Conservation (phyloP, 2,329 filamentous ascomycete genomes). For the Ceratocystis huliohia region DNA sequence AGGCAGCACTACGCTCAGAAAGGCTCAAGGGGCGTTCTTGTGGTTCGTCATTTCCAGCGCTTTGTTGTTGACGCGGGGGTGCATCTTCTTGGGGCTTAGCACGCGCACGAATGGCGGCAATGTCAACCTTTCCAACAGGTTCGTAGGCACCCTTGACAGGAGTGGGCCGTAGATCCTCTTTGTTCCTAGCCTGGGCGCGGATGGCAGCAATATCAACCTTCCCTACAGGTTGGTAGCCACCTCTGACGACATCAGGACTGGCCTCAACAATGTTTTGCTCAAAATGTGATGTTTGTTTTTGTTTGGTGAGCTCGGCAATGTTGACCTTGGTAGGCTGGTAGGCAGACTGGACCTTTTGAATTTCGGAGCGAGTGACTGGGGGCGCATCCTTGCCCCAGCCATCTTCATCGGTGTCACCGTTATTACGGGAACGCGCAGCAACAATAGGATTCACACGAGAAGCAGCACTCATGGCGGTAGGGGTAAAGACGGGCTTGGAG, state of each 20-base stretch:
- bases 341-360: conserved; percentile 84
- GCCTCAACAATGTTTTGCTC: conserved; percentile 33
- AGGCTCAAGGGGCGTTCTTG: conserved; percentile 45
- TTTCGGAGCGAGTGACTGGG: conserved; percentile 69
- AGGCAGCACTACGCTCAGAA: conserved; percentile 64
- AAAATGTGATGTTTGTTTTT: conserved; percentile 33
- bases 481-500: conserved; percentile 85
- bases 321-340: conserved; percentile 96
- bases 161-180: conserved; percentile 65
- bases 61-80: conserved; percentile 21
- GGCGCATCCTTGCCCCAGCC: conserved; percentile 94
- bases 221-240: conserved; percentile 83
- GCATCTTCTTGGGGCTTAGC: conserved; percentile 44
- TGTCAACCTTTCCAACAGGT: conserved; percentile 92
- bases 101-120: conserved; percentile 78
- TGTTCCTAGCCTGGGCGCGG: conserved; percentile 57
- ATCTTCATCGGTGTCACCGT: conserved; percentile 55
- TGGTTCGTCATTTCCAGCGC: conserved; percentile 24
- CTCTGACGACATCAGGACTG: conserved; percentile 57
- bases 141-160: conserved; percentile 88
- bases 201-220: conserved; percentile 97
- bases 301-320: conserved; percentile 69
- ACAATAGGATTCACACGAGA: conserved; percentile 54
- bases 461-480: conserved; percentile 43
- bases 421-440: conserved; percentile 48